Evolutionary conservation across 176 grass and related monocot genomes (phyloP).

Genomic region (Ensete ventricosum): DNA sequence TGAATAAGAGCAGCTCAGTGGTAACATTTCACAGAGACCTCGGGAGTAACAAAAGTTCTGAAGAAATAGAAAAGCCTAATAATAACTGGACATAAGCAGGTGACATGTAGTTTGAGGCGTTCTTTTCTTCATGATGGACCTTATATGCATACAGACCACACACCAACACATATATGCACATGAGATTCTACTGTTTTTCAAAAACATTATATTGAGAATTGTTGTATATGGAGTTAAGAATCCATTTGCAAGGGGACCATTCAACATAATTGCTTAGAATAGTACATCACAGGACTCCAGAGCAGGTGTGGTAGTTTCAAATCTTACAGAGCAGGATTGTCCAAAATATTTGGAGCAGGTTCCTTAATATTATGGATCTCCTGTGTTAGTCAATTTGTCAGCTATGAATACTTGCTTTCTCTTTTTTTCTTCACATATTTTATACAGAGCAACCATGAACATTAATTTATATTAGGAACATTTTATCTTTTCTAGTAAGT

Average conservation of each 20-base stretch:
- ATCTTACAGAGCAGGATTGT: not conserved
- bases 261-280: not conserved
- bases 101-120: no score
- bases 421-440: no score
- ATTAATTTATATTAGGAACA: not conserved
- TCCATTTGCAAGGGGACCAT: not conserved
- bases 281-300: not conserved
- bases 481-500: not conserved
- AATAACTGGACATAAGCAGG: no score
- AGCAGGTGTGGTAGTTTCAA: not conserved
- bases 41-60: no score
- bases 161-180: not conserved
- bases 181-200: not conserved
- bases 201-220: not conserved
- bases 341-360: not conserved
- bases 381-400: not conserved
- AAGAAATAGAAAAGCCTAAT: no score
- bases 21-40: no score
- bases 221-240: not conserved
- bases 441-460: no score
- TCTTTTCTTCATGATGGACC: no score
- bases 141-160: not conserved
- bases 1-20: no score
- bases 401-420: not conserved
- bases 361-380: not conserved